Evolutionary conservation across 495 filamentous ascomycete species (phyloP), one percentile per base, ranked within the genome.

Genomic region (Cercophora sp.): DNA sequence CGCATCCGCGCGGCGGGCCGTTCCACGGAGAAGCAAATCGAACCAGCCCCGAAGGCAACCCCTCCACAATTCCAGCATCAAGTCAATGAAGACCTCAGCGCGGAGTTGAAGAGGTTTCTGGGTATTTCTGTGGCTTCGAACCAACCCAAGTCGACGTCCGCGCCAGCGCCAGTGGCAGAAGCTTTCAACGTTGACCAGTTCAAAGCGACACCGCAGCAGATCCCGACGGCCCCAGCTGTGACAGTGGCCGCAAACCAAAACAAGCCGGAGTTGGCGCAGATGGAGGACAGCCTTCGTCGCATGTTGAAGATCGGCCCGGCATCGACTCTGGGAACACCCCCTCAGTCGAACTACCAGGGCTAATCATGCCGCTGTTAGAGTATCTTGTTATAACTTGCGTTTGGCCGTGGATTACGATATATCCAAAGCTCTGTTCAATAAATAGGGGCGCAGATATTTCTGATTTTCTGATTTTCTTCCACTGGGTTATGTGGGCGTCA

Each of bases 1-100:
- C 78, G 83, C 25, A 83, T 87, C 66, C 77, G 79, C 51, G 82
- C 79, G 16, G 46, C 46, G 13, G 71, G 83, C 10, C 68, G 66
- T 3, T 63, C 60, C 8, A 55, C 13, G 25, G 60, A 62, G 9
- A 63, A 54, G 43, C 62, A 62, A 39, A 18, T 54, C 29, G 52
- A 58, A 18, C 9, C 60, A 11, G 46, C 58, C 1, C 52, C 51
- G 26, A 24, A 27, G 22, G 20, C 42, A 5, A 23, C 10, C 4
- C 25, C 34, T 22, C 40, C 26, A 29, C n/a, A 27, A 26, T 19
- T 22, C n/a, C 40, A 26, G 19, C 54, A 59, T n/a, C 20, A 50
- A 1, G 11, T 51, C 5, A 32, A 24, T 10, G 20, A 48, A 3
- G 66, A 68, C 16, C 56, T 56, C 18, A 64, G 57, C 13, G 67